Base-by-base conservation (phyloP, 805 yeast species). In the Kodamaea kaohsiungensis region DNA sequence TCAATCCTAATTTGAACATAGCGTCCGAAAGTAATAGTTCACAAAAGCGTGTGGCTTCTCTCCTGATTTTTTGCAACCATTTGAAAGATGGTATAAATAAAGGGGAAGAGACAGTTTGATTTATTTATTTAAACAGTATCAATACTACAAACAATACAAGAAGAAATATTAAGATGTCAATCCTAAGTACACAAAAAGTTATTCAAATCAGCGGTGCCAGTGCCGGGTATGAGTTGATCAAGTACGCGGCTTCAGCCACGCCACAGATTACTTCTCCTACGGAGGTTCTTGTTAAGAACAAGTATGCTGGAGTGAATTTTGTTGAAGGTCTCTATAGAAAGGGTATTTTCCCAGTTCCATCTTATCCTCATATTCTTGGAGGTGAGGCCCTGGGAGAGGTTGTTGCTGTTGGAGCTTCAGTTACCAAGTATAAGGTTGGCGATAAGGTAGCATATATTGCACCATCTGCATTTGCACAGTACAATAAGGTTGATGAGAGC, bases 281-380 rank as follows among this genome's bases (percentile, higher is more conserved):
- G 22, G 89, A 90, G 56, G 66, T 92, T 9, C 73, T 92, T 48
- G 77, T 92, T 65, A 86, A 87, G 70, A 89, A 88, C 76, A 78
- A 75, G 53, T 91, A 82, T 61, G 79, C 91, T 10, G 98, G 98
- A 37, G 73, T 91, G 63, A 91, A 91, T 62, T 88, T 82, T 74
- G 87, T 91, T 59, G 98, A 92, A 64, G 76, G 84, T 2, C 91
- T 91, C 70, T 89, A 88, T 75, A 81, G 97, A 65, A 80, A 73
- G 50, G 97, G 97, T 4, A 63, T 87, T 4, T 92, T 91, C 65
- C 88, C 89, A 7, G 63, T 76, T 10, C 63, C 71, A 30, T 65
- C 71, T 48, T 57, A 63, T 37, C 98, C 98, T 0, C 78, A 75
- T 57, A 71, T 82, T 22, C 73, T 88, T 33, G 97, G 97, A 22